Conservation (phyloP, 176 grass and related monocot species). For the Sorghum bicolor region Sorghum_bicolor_NCBIv3 NC_012878.2:5552001-5552500, state of each 20-base stretch:
- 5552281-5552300: constrained; percentile 82
- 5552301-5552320: constrained; percentile 63
- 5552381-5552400: constrained; percentile 90
- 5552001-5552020: constrained; percentile 97
- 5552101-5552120: neutral
- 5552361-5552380: constrained; percentile 78
- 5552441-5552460: constrained; percentile 84
- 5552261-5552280: constrained; percentile 74
- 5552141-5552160: neutral
- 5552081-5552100: neutral
- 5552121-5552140: neutral
- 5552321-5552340: constrained; percentile 31
- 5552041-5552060: constrained; percentile 51
- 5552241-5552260: constrained; percentile 68
- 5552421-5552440: constrained; percentile 72
- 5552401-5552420: constrained; percentile 92
- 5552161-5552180: neutral
- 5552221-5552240: constrained; percentile 1
- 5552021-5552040: constrained; percentile 79
- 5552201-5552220: constrained; percentile 6
- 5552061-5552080: neutral
- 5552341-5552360: constrained; percentile 59
- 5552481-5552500: constrained; percentile 88
- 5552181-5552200: neutral
- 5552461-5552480: constrained; percentile 80